These are phyloP conservation scores for Cudoniella acicularis DNA, from an alignment of 495 filamentous ascomycete species.

Conservation along the genomic window DNA sequence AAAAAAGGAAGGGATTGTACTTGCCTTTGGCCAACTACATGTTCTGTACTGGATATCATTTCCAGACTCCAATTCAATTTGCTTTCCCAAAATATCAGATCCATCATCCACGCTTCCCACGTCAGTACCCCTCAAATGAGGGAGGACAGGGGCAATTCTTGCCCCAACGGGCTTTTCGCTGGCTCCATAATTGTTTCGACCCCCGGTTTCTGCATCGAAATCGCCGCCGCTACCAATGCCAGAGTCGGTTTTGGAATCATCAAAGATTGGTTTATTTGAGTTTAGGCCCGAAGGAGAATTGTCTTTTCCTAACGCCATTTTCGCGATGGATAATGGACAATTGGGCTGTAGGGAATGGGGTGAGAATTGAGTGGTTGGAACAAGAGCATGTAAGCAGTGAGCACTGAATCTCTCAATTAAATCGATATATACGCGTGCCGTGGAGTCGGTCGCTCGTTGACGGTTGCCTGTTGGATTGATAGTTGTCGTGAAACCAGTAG, in stretches of 20 bases:
- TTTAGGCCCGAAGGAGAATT: conserved; percentile 6
- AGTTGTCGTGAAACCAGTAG: not conserved
- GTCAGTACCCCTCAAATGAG: conserved; percentile 23
- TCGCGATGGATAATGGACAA: conserved; percentile 23
- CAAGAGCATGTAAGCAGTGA: conserved; percentile 43
- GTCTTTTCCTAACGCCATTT: conserved; percentile 48
- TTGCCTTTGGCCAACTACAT: conserved; percentile 85
- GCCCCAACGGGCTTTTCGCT: conserved; percentile 29
- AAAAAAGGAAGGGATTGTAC: conserved; percentile 9
- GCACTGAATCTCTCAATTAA: not conserved
- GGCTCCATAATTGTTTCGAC: conserved; percentile 18
- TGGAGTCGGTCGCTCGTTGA: not conserved
- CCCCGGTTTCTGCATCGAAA: conserved; percentile 22
- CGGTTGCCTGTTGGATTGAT: not conserved
- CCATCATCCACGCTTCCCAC: conserved; percentile 31
- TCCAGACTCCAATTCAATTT: conserved; percentile 72
- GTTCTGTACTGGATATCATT: conserved; percentile 84
- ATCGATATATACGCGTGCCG: not conserved
- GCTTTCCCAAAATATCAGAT: conserved; percentile 57
- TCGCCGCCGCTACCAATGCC: conserved; percentile 5
- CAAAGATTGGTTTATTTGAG: conserved; percentile 6
- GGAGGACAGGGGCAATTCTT: conserved; percentile 42
- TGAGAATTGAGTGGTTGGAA: conserved; percentile 16
- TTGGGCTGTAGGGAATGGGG: conserved; percentile 7
- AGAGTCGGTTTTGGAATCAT: not conserved